These are phyloP conservation scores for Chlorella sp. DNA, from an alignment of 139 green algal genomes.

Conservation along the genomic window DNA sequence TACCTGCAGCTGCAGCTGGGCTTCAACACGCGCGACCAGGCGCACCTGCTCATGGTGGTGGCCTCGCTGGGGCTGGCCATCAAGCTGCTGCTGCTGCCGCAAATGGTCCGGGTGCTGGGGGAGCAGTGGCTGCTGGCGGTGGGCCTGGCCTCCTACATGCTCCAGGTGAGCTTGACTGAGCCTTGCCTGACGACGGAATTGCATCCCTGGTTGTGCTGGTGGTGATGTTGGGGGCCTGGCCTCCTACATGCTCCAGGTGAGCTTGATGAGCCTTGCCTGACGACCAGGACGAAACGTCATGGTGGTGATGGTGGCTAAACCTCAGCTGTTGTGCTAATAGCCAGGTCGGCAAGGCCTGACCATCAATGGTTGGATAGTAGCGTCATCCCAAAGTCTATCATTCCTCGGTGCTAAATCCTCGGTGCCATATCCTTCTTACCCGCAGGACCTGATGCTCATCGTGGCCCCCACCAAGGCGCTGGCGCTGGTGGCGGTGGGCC, in stretches of 20 bases:
- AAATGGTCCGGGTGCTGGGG: conserved; percentile 42
- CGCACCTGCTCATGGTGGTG: conserved; percentile 51
- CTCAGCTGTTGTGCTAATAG: too few species aligned
- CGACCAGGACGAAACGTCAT: not conserved
- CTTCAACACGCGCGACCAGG: conserved; percentile 60
- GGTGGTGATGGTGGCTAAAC: not conserved
- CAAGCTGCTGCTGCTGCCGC: conserved; percentile 52
- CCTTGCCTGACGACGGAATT: not conserved
- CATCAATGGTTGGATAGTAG: too few species aligned
- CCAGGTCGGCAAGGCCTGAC: too few species aligned
- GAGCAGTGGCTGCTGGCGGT: conserved; percentile 48
- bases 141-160: conserved; percentile 18
- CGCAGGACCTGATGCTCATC: conserved; percentile 41
- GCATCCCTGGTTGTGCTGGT: not conserved
- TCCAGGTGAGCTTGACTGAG: not conserved
- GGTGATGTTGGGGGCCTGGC: conserved; percentile 13
- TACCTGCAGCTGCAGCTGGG: conserved; percentile 74
- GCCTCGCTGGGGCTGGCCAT: conserved; percentile 57
- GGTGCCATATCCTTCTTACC: not conserved
- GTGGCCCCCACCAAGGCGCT: conserved; percentile 24
- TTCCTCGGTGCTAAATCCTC: not conserved
- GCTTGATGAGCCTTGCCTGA: not conserved
- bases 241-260: conserved; percentile 11
- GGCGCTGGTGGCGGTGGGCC: conserved; percentile 22
- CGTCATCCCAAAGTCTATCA: not conserved